Evolutionary conservation across 2,329 filamentous ascomycete genomes (phyloP).

Genomic region (Hypoxylon sp.): DNA sequence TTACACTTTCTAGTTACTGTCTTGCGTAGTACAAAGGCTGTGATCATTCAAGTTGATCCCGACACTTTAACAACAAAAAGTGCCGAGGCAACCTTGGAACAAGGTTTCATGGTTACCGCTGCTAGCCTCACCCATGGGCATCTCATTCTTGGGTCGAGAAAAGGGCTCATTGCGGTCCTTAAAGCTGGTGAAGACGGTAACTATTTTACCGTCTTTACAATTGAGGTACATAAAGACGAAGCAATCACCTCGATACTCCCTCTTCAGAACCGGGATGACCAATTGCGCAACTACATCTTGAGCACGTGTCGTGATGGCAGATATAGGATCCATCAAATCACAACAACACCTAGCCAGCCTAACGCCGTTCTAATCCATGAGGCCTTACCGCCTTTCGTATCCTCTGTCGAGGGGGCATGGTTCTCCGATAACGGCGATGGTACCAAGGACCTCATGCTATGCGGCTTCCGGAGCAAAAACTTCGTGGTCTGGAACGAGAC

Average conservation of each 20-base stretch:
- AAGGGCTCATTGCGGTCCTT: slow-evolving; percentile 62
- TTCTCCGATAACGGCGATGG: slow-evolving; percentile 57
- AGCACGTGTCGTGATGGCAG: slow-evolving; percentile 82
- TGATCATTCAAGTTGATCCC: slow-evolving; percentile 57
- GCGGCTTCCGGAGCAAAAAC: slow-evolving; percentile 82
- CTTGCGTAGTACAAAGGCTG: slow-evolving; percentile 60
- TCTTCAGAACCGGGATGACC: slow-evolving; percentile 53
- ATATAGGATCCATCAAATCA: slow-evolving; percentile 72
- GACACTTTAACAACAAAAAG: slow-evolving; percentile 49
- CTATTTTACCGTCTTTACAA: slow-evolving; percentile 51
- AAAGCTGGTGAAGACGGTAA: slow-evolving; percentile 38
- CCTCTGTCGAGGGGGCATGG: slow-evolving; percentile 80
- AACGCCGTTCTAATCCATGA: slow-evolving; percentile 71
- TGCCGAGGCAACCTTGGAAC: slow-evolving; percentile 57
- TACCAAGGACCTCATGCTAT: slow-evolving; percentile 72
- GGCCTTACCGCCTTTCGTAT: slow-evolving; percentile 76
- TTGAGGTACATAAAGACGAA: slow-evolving; percentile 64
- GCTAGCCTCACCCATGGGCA: slow-evolving; percentile 57
- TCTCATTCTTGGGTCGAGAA: slow-evolving; percentile 68
- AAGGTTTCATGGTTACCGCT: slow-evolving; percentile 63
- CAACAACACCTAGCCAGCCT: slow-evolving; percentile 41
- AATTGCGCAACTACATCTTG: slow-evolving; percentile 64
- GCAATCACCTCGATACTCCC: slow-evolving; percentile 76
- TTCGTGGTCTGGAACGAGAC: slow-evolving; percentile 88
- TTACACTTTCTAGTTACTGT: slow-evolving; percentile 60